Evolutionary conservation across 352 stramenopile species (phyloP).

Genomic region (Pythium biforme): DNA sequence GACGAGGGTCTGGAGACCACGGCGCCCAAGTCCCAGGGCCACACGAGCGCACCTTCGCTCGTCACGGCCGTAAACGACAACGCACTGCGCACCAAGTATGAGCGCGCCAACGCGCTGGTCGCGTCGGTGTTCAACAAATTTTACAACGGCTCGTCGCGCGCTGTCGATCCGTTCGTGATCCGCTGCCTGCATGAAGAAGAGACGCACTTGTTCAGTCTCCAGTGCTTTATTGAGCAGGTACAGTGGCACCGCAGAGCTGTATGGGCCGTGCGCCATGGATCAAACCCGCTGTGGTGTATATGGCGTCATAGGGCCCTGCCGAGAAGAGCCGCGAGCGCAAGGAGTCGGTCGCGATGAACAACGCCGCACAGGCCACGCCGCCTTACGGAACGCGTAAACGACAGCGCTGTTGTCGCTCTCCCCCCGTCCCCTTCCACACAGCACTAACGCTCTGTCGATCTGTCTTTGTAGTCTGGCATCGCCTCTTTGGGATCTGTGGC

Average conservation of each 20-base stretch:
- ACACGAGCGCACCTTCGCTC: slow-evolving; percentile 1
- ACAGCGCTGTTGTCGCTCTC: neutral
- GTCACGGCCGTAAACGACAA: neutral
- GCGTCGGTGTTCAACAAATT: slow-evolving; percentile 69
- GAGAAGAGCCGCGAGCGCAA: slow-evolving; percentile 51
- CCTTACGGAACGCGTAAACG: slow-evolving; percentile 17
- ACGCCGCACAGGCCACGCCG: slow-evolving; percentile 10
- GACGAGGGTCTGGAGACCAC: neutral
- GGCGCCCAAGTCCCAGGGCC: slow-evolving; percentile 2
- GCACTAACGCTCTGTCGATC: neutral
- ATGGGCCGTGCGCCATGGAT: too few species aligned
- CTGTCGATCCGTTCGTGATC: slow-evolving; percentile 69
- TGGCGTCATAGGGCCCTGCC: slow-evolving; percentile 54
- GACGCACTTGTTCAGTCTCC: slow-evolving; percentile 55
- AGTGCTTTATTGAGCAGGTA: slow-evolving; percentile 75
- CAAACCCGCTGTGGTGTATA: too few species aligned
- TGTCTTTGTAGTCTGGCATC: slow-evolving; percentile 24
- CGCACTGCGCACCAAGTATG: slow-evolving; percentile 36
- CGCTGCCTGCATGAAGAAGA: slow-evolving; percentile 53
- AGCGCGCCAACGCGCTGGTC: slow-evolving; percentile 51
- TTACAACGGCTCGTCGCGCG: slow-evolving; percentile 63
- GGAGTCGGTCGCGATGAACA: slow-evolving; percentile 31
- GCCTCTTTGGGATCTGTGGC: slow-evolving; percentile 51
- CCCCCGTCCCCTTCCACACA: too few species aligned
- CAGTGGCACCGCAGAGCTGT: too few species aligned